phyloP scores from a whole-genome alignment of 805 yeast genomes.

The Pichia eremophila region DNA sequence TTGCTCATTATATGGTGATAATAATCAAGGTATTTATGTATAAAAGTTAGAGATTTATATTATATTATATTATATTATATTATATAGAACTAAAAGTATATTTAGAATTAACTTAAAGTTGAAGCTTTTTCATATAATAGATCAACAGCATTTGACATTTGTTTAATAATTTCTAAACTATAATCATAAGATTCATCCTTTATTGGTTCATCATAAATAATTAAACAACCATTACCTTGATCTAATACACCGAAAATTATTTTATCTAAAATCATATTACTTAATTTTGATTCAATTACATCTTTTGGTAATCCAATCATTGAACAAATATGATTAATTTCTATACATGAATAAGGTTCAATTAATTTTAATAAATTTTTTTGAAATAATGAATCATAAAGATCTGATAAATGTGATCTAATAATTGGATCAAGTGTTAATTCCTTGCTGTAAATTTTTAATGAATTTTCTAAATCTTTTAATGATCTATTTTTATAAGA shows the following conservation, averaged over 20 bases:
- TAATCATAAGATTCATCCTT: conserved; percentile 84
- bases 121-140: conserved; percentile 90
- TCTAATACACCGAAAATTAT: conserved; percentile 94
- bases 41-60: conserved; percentile 7
- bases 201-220: conserved; percentile 81
- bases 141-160: conserved; percentile 83
- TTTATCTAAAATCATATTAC: conserved; percentile 94
- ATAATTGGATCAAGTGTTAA: conserved; percentile 80
- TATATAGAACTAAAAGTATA: neutral
- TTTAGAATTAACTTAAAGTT: conserved; percentile 44
- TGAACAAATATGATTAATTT: conserved; percentile 77
- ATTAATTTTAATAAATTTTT: conserved; percentile 90
- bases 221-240: conserved; percentile 97
- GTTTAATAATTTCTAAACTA: conserved; percentile 76
- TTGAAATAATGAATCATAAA: conserved; percentile 87
- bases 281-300: conserved; percentile 87
- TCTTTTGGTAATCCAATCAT: conserved; percentile 79
- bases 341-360: conserved; percentile 95
- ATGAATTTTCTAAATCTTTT: conserved; percentile 81
- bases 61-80: no score
- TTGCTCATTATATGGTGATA: conserved; percentile 16
- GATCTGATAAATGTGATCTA: conserved; percentile 83
- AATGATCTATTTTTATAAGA: conserved; percentile 87
- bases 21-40: conserved; percentile 33
- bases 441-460: conserved; percentile 61